Evolutionary conservation across 1,139 yeast genomes (phyloP), one percentile per base, ranked within the genome.

Genomic region (Hyphopichia burtonii): DNA sequence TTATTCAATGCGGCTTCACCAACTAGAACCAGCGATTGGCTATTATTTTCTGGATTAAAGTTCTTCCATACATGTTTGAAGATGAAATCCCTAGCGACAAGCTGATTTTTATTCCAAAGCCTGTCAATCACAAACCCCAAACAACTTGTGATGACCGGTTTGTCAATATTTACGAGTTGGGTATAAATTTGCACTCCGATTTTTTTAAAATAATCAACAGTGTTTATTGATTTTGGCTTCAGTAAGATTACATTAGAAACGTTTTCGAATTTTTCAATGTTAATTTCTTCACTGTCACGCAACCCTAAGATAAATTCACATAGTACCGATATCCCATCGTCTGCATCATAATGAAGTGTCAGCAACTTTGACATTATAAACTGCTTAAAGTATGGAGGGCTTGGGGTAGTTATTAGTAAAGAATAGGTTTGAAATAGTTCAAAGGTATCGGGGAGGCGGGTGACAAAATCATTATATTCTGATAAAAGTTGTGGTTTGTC

Each of bases 251-350:
- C 74, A 38, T 72, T 75, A 16, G 86, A 78, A 1, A 87, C 85
- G 46, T 82, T 77, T 20, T 82, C 82, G 41, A 88, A 71, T 51
- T 82, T 85, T 32, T 80, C 82, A 18, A 82, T 61, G 45, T 82
- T 81, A 7, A 89, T 66, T 23, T 83, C 82, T 41, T 85, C 94
- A 43, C 75, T 74, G 36, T 88, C 95, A 46, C 96, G 67, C 31
- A 86, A 66, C 0, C 96, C 96, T 14, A 88, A 70, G 0, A 86
- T 74, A 50, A 86, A 82, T 60, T 93, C 98, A 30, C 90, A 73
- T 40, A 91, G 63, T 1, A 89, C 72, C 30, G 77, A 63, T 1
- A 91, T 76, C 0, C 97, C 97, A 54, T 86, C 83, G 1, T 49
- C 45, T 12, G 94, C 75, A 38, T 71, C 59, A 20, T 78, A 59